Evolutionary conservation across 139 green algal genomes (phyloP), one percentile per base, ranked within the genome.

Genomic region (Nannochloris sp.): DNA sequence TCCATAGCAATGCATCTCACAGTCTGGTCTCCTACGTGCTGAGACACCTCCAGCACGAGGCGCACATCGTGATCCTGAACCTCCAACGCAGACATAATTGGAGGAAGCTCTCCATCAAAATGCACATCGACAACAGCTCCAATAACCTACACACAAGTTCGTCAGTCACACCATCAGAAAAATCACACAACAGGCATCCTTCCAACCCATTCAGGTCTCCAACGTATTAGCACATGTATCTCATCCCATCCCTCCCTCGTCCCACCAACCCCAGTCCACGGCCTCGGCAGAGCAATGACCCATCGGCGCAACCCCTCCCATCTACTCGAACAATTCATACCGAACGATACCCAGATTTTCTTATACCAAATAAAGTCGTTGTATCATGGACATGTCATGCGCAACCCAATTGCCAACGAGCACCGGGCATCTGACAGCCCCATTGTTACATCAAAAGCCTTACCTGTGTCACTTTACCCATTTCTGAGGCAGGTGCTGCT

Each of bases 1-100:
- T 99, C 94, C 94, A 99, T 99, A 61, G 94, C 92, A 83, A 99
- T 98, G 74, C 80, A 92, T 48, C 94, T 82, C 60, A 77, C 27
- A 24, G 88, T 96, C 79, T 97, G 96, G 71, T 98, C 92, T 44
- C 94, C 94, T 62, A 95, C 72, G 76, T 99, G 94, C 82, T 97
- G 88, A 2, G 94, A 85, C 3, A 99, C 94, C 80, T 99, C 94
- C 34, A 99, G 75, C 25, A 99, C 94, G 23, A 99, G 78, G 34
- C 94, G 83, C 23, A 95, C 77, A 48, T 86, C 76, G 72, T 90
- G 81, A 37, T 76, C 78, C 54, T 88, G 56, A 21, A 97, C 91
- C 78, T 97, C 94, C 68, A 99, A 81, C 2, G 88, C 76, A 15
- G 64, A 86, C 61, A 93, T 72, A 67, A 99, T 98, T 34, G 81